A percentile compares a stretch with the other conserved stretches of the same genome.
Evolutionary conservation across 1,139 yeast genomes (phyloP).

Genomic region (Magnusiomyces suaveolens): DNA sequence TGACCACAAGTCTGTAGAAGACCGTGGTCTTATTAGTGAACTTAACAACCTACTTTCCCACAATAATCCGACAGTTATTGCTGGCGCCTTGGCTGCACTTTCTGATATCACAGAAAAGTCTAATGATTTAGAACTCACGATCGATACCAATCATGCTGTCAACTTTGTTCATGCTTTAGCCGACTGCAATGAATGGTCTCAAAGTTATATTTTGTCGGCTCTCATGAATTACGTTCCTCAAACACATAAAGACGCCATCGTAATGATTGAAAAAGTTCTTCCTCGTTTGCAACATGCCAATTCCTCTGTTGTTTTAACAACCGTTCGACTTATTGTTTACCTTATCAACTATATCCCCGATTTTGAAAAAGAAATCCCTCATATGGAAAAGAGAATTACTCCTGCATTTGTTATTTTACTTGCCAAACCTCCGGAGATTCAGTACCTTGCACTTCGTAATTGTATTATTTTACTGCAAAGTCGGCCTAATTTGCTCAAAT

Average conservation of each 20-base stretch:
- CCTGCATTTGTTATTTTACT: constrained; percentile 62
- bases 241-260: constrained; percentile 52
- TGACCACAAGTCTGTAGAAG: constrained; percentile 41
- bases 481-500: constrained; percentile 48
- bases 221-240: constrained; percentile 66
- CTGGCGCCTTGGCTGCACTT: constrained; percentile 65
- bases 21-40: constrained; percentile 41
- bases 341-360: constrained; percentile 54
- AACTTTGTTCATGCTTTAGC: constrained; percentile 42
- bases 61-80: constrained; percentile 49
- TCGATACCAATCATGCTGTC: constrained; percentile 49
- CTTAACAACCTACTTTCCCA: constrained; percentile 54
- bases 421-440: constrained; percentile 74
- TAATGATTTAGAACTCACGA: constrained; percentile 41
- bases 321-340: constrained; percentile 64
- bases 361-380: constrained; percentile 37
- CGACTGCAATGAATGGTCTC: constrained; percentile 73
- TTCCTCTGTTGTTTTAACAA: constrained; percentile 69
- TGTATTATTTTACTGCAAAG: constrained; percentile 66
- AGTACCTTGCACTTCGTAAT: constrained; percentile 72
- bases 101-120: constrained; percentile 54
- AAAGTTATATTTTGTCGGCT: constrained; percentile 57
- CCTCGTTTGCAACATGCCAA: constrained; percentile 77
- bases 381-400: constrained; percentile 53
- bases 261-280: constrained; percentile 54